Evolutionary conservation across 164 flowering plant species (phyloP).

Genomic region (Macadamia integrifolia): DNA sequence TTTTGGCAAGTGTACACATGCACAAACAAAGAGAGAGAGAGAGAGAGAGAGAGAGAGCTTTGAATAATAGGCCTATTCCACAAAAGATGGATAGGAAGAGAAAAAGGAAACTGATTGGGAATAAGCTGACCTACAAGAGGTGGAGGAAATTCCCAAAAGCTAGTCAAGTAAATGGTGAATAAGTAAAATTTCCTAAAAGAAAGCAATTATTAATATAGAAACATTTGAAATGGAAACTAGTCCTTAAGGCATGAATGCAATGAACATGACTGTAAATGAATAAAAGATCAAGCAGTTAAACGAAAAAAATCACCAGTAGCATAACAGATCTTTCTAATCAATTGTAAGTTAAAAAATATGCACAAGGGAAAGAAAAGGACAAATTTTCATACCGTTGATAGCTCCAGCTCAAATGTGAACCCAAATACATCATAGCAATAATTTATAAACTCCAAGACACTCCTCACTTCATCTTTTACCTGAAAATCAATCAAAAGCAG

Average conservation of each 20-base stretch:
- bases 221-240: background rate
- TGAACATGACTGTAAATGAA: too few species aligned
- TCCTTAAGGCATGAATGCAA: background rate
- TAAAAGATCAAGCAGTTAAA: background rate
- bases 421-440: conserved; percentile 72
- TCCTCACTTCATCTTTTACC: conserved; percentile 91
- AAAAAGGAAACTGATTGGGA: too few species aligned
- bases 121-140: too few species aligned
- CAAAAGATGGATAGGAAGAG: too few species aligned
- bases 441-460: conserved; percentile 74
- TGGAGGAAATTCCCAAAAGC: too few species aligned
- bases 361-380: background rate
- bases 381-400: conserved; percentile 73
- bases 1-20: too few species aligned
- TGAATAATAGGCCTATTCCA: too few species aligned
- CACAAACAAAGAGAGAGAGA: too few species aligned
- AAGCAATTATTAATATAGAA: background rate
- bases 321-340: background rate
- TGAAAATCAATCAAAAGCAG: conserved; percentile 22
- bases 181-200: too few species aligned
- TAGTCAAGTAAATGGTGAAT: too few species aligned
- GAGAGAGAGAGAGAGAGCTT: too few species aligned
- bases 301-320: background rate
- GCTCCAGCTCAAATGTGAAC: conserved; percentile 90
- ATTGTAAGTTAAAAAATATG: background rate